Evolutionary conservation across 441 rosid genomes (phyloP), one percentile per base, ranked within the genome.

Genomic region (Gossypium lobatum): DNA sequence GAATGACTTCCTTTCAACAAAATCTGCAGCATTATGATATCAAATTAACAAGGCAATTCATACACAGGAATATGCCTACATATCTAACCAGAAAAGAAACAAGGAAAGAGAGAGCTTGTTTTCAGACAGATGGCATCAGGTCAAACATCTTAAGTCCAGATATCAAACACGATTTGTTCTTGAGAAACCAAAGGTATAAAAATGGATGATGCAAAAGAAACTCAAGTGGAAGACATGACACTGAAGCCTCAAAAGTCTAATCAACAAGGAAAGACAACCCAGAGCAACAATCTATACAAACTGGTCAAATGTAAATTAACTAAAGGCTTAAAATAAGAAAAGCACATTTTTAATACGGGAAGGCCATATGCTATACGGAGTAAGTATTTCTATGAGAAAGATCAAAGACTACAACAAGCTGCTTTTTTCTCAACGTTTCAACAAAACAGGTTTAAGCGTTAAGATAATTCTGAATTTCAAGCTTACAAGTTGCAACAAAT

Each of bases 1-100:
- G 90, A 87, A 65, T 88, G 85, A 82, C 92, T 82, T 82, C 99
- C 99, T 88, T 88, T 93, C 78, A 95, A 84, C 83, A 95, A 86
- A 81, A 95, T 85, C 99, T 95, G 92, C 80, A 85, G 65, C 34
- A 73, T 18, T 42, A 18, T 1, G 42, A 50, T 34, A 34, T 26
- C 48, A 46, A 73, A 21, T 73, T 20, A 73, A 73, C 45, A 13
- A 48, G 60, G 46, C 63, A 48, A 28, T 70, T 11, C 26, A 39
- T 55, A 13, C 5, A 21, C 37, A 37, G 20, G 37, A 20, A 37
- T 28, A 53, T 31, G 11, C 25, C 16, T 10, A 28, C 17, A 69
- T 18, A 53, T 66, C 53, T 45, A 2, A 69, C 73, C 46, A 11
- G 46, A 31, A 69, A 31, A 53, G 17, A 48, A 48, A 62, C 4